Evolutionary conservation across 225 moss, liverwort and hornwort genomes (phyloP).

Genomic region (Marchantia polymorpha): DNA sequence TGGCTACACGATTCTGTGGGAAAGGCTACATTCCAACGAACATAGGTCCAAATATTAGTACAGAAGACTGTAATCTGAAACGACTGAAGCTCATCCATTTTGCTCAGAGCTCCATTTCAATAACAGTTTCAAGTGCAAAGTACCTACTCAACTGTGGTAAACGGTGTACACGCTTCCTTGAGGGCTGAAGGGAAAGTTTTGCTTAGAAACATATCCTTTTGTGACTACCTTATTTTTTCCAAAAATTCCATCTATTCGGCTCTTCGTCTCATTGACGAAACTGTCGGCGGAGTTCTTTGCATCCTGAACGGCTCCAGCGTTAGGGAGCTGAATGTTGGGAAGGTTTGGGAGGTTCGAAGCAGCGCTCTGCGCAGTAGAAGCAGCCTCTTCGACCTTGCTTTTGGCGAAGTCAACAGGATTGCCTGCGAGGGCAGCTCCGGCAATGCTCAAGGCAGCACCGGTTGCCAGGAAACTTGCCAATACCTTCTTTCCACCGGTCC

Average conservation of each 20-base stretch:
- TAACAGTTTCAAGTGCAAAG: no score
- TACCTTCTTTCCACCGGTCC: constrained; percentile 9
- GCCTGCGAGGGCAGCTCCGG: constrained; percentile 9
- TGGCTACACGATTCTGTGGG: neutral
- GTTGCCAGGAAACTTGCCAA: constrained; percentile 25
- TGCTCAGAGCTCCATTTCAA: no score
- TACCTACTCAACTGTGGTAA: no score
- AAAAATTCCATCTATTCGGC: constrained; percentile 45
- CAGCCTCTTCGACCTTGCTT: neutral
- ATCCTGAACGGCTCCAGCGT: neutral
- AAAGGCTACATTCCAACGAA: neutral
- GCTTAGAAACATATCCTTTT: neutral
- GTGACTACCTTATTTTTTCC: constrained; percentile 47
- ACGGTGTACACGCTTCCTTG: no score
- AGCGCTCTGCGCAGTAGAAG: neutral
- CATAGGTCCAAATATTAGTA: neutral
- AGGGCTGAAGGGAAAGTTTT: no score
- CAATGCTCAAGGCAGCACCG: constrained; percentile 23
- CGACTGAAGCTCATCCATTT: no score
- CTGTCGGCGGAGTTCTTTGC: neutral
- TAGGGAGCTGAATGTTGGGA: neutral
- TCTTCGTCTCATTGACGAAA: constrained; percentile 19
- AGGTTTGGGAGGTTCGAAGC: constrained; percentile 10
- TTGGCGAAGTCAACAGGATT: constrained; percentile 15
- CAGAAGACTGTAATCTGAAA: no score